Base-by-base conservation (phyloP, 2,329 filamentous ascomycete genomes). In the Cladophialophora bantiana region DNA sequence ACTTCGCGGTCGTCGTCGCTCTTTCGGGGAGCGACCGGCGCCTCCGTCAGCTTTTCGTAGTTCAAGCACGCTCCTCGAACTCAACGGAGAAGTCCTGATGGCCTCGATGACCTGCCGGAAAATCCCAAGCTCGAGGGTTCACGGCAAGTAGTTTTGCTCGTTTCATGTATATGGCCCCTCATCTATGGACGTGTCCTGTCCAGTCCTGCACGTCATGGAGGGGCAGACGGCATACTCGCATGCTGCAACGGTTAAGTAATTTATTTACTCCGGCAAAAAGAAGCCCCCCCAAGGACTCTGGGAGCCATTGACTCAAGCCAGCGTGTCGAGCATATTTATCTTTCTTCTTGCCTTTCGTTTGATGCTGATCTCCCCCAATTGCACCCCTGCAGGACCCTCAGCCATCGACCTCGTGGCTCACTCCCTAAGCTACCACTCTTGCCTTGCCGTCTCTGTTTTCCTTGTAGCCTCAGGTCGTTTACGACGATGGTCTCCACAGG, bases 401-500 rank as follows among this genome's bases (percentile, higher is more conserved):
- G 45, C 18, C 18, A 9, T 31, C 18, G 12, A 50, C 9, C 5
- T 50, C 45, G 45, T 9, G 45, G 20, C 45, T 26, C 45, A 9
- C 45, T 50, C 20, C 18, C 26, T 13, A 18, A 26, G 45, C 18
- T 9, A 50, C 26, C 6, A 12, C 18, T 10, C 12, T 12, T 20
- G 20, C 45, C 3, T 53, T 45, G 20, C 12, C 32, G 52, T 12
- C n/a, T 42, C 20, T 7, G 7, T 61, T 34, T 2, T 45, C 38
- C 34, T 18, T 20, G 42, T 31, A 20, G 32, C 7, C 34, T 18
- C 42, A n/a, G 35, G 13, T 13, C 5, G 36, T 15, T 38, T 15
- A 35, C 54, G 20, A 64, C 58, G 26, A 70, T 70, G 68, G 68
- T 42, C 36, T 70, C 68, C 54, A 68, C 63, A 7, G 59, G 50